Conservation (phyloP, 106 monocot species). For the Allium fistulosum region DNA sequence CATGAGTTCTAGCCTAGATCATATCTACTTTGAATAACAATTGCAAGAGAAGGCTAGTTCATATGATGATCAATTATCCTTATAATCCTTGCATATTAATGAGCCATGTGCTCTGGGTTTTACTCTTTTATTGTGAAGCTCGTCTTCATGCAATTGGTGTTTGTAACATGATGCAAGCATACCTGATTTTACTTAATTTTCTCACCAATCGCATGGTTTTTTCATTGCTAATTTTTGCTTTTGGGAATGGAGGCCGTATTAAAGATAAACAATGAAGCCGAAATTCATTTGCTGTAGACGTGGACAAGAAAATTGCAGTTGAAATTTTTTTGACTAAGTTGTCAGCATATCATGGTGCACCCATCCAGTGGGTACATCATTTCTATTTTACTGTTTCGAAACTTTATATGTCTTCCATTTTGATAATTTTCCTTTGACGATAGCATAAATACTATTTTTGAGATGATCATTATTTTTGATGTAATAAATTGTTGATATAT, state of each 20-base stretch:
- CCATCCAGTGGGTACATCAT: conserved; percentile 59
- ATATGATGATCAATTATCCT: too few species aligned
- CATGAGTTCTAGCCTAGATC: too few species aligned
- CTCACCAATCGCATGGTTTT: conserved; percentile 1
- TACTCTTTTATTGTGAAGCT: too few species aligned
- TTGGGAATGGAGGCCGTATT: conserved; percentile 91
- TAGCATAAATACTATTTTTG: neutral
- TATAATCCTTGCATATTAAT: too few species aligned
- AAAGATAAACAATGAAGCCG: conserved; percentile 90
- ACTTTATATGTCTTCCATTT: neutral
- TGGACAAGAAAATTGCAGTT: conserved; percentile 90
- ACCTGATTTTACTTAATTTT: neutral
- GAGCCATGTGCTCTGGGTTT: too few species aligned
- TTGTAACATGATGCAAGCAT: neutral
- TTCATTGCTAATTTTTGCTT: conserved; percentile 61
- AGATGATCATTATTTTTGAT: conserved; percentile 31
- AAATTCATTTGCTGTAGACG: conserved; percentile 88
- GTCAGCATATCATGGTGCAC: conserved; percentile 57
- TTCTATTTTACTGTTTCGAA: neutral
- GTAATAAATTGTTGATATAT: conserved; percentile 93
- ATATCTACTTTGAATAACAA: too few species aligned
- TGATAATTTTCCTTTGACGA: conserved; percentile 5
- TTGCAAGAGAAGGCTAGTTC: too few species aligned
- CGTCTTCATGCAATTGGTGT: too few species aligned
- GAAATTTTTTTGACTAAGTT: conserved; percentile 82